These are phyloP conservation scores for Elaeagnus macrophylla DNA, from an alignment of 306 rosid genomes.

Conservation along the genomic window DNA sequence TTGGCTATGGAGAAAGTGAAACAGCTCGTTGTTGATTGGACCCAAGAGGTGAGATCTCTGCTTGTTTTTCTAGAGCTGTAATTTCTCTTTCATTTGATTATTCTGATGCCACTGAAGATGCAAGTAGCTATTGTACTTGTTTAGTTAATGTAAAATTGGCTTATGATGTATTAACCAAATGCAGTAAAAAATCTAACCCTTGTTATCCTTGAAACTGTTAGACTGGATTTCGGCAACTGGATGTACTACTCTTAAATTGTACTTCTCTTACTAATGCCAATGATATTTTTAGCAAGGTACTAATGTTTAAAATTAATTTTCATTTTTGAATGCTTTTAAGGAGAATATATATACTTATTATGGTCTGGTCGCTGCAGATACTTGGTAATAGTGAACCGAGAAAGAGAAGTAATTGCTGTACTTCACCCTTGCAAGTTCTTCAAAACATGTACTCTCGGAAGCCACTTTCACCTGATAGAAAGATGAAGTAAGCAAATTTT, in stretches of 20 bases:
- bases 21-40: constrained; percentile 48
- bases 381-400: not conserved
- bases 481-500: not conserved
- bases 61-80: not conserved
- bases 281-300: not conserved
- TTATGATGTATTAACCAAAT: not conserved
- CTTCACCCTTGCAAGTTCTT: not conserved
- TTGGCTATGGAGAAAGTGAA: constrained; percentile 71
- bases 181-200: not conserved
- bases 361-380: not conserved
- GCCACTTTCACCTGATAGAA: not conserved
- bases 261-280: not conserved
- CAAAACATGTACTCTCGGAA: not conserved
- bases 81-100: not conserved
- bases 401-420: not conserved
- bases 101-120: too few relatives aligned
- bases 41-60: constrained; percentile 33
- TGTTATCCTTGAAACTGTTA: constrained; percentile 20
- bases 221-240: constrained; percentile 18
- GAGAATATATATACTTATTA: not conserved
- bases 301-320: not conserved
- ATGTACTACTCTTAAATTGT: not conserved
- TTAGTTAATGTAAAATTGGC: too few relatives aligned
- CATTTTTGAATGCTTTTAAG: not conserved
- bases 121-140: too few relatives aligned